Evolutionary conservation across 1,284 basidiomycete species (phyloP).

Genomic region (Chondrostereum purpureum): DNA sequence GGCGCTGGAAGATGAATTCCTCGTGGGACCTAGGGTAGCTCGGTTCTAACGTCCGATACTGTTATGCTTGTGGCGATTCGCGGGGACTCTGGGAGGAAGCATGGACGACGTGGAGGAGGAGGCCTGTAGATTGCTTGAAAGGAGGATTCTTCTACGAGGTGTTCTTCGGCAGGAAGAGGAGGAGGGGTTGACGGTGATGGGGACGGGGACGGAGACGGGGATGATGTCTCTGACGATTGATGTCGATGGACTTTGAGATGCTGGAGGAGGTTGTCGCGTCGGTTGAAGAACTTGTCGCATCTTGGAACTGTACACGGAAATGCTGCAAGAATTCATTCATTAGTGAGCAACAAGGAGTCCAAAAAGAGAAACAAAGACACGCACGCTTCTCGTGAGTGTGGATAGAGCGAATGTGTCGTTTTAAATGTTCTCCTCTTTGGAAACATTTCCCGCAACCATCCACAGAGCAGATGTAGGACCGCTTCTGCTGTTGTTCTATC

Average conservation of each 20-base stretch:
- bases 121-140: background rate
- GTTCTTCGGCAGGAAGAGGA: background rate
- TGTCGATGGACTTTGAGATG: slow-evolving; percentile 62
- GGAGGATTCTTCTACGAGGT: too few species aligned
- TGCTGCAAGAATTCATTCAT: too few species aligned
- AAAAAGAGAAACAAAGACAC: slow-evolving; percentile 18
- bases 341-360: slow-evolving; percentile 5
- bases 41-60: background rate
- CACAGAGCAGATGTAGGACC: slow-evolving; percentile 59
- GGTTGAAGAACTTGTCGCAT: slow-evolving; percentile 78
- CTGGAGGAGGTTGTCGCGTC: slow-evolving; percentile 80
- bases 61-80: background rate
- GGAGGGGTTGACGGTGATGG: background rate
- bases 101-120: background rate
- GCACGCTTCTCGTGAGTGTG: slow-evolving; percentile 76
- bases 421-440: slow-evolving; percentile 69
- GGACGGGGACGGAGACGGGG: background rate
- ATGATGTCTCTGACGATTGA: background rate
- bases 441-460: slow-evolving; percentile 69
- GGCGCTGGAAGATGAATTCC: background rate
- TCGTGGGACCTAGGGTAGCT: background rate
- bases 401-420: slow-evolving; percentile 69
- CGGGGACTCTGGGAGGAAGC: background rate
- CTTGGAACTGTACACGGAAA: slow-evolving; percentile 70
- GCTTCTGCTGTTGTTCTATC: slow-evolving; percentile 4